Base-by-base conservation (phyloP, 106 monocot genomes). In the Iris macrosiphon region DNA sequence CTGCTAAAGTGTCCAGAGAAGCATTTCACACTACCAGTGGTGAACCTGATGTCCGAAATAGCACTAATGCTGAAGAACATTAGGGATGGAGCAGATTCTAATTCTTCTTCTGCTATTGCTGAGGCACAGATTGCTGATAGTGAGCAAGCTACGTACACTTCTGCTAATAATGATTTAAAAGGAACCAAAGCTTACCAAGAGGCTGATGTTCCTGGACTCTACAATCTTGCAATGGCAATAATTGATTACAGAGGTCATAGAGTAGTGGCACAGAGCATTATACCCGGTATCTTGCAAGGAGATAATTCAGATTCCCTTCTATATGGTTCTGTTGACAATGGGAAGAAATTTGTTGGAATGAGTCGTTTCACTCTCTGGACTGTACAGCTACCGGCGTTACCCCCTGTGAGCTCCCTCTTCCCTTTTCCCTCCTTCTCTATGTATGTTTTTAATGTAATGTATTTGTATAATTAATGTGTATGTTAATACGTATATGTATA, bases 201-300 rank as follows among this genome's bases (percentile, higher is more conserved):
- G 72, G 87, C 87, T 61, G 98, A 98, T 78, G 67, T 98, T 70
- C 63, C 90, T 69, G 98, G 91, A 51, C 80, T 98, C n/a, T 98
- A 91, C 20, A 98, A 86, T 78, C 91, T 98, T 67, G 87, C 91
- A 1, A 98, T 98, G 98, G 91, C 91, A 37, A 87, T 98, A 65
- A 63, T 98, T 56, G 98, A 98, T 79, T 98, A 91, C 60, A 80
- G 87, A 67, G 98, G 98, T 49, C 60, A 87, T 65, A 83, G 98
- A 59, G 87, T 98, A 48, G 98, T 98, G 34, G 98, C 91, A 39
- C 98, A 98, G 91, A 98, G 98, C 65, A 98, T 98, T 63, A 98
- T 98, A 67, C 98, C 98, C 68, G 98, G 98, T 26, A 98, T 98
- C 46, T 75, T 98, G 66, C 91, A 98, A 98, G 98, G 98, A 31